Evolutionary conservation across 176 grass and related monocot species (phyloP), one percentile per base, ranked within the genome.

Genomic region (Oryza nivara): DNA sequence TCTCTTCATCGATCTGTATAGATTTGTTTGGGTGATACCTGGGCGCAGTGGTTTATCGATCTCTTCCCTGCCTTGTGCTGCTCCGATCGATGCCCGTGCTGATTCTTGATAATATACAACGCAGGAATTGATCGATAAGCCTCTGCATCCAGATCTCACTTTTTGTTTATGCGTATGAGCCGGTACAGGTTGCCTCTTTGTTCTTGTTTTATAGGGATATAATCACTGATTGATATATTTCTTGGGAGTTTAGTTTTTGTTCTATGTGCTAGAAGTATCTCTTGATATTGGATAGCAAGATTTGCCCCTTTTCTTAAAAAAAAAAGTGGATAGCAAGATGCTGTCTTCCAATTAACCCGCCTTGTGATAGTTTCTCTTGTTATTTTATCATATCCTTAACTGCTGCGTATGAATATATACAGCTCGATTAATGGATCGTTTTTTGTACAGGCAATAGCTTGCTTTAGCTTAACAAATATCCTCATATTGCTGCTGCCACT

Each of bases 121-220:
- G 80, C 84, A 54, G 88, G 88, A 90, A 90, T 79, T 65, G 79
- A 86, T 90, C 88, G 84, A 90, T 90, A 90, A 90, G 83, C 84
- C 84, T 90, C 88, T 87, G 84, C 88, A 87, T 90, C 88, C 88
- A 84, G 84, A 73, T 83, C 44, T 87, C 84, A 87, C 73, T 7
- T 28, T 74, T 41, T 52, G 46, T 74, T 74, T 34, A 10, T 74
- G 46, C 46, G 52, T 7, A 49, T 74, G 72, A 74, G 25, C 45
- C 6, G 46, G 46, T 19, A 51, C 23, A 51, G 45, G 19, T 74
- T 17, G 12, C 15, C 11, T 54, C 7, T 30, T 20, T 54, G 3
- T 60, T 60, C 56, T 60, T 60, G 19, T 60, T 60, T 60, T 60
- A 60, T 34, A 34, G 47, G 48, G 49, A 75, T 75, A 14, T 46